phyloP scores from a whole-genome alignment of 2,329 filamentous ascomycete genomes.

The Cladosporium sp. region DNA sequence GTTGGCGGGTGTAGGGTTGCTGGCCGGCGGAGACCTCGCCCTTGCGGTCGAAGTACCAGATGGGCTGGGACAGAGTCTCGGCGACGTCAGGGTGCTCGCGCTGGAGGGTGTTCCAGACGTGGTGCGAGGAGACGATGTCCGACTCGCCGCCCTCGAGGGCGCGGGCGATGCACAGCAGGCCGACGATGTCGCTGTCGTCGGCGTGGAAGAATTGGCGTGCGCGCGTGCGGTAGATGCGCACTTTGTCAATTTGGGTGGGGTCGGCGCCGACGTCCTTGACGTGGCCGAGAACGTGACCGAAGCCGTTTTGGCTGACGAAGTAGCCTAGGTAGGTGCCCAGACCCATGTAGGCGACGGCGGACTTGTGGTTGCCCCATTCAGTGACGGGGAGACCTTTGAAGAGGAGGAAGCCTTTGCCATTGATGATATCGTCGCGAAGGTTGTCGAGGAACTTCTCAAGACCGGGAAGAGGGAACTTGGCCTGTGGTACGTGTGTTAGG shows the following conservation, averaged over 20 bases:
- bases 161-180: constrained; percentile 73
- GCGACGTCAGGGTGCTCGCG: constrained; percentile 72
- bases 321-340: constrained; percentile 77
- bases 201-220: constrained; percentile 83
- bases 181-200: constrained; percentile 79
- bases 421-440: constrained; percentile 63
- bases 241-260: constrained; percentile 73
- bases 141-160: constrained; percentile 79
- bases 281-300: constrained; percentile 81
- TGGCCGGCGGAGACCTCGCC: constrained; percentile 73
- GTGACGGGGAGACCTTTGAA: constrained; percentile 80
- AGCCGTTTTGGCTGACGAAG: constrained; percentile 81
- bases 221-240: constrained; percentile 86
- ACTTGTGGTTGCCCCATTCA: constrained; percentile 74
- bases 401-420: constrained; percentile 85
- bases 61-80: constrained; percentile 67
- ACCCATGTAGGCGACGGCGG: constrained; percentile 85
- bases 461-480: constrained; percentile 58
- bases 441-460: constrained; percentile 51
- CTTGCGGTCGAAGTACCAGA: constrained; percentile 93
- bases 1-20: constrained; percentile 41
- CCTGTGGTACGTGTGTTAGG: constrained; percentile 27
- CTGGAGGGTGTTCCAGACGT: constrained; percentile 78
- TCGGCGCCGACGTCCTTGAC: constrained; percentile 88
- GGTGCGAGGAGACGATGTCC: constrained; percentile 73